Base-by-base conservation (phyloP, 1,284 basidiomycete species). In the Boletus holoroseus region DNA sequence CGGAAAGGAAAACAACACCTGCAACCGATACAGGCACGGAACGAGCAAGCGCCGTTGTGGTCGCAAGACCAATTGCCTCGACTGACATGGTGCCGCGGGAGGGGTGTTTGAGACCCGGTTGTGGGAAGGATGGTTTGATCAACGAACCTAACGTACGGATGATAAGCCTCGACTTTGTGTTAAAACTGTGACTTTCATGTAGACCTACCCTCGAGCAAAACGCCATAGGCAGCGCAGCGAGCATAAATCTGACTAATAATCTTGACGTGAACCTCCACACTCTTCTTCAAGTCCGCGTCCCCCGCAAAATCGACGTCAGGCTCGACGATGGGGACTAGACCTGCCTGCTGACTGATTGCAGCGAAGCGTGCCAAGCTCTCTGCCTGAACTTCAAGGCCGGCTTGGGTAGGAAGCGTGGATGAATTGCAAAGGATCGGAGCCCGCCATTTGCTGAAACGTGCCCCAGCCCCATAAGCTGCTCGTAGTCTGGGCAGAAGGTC, bases 401-500 rank as follows among this genome's bases (percentile, higher is more conserved):
- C 62, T 26, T 67, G 66, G 7, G 72, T 68, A 7, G 76, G 75
- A 36, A 73, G 66, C 49, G 55, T 60, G 39, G 40, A 58, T 22
- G 56, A 68, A 43, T 73, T 73, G 51, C 76, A 78, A 34, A 74
- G 71, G 51, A 78, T 73, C 1, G 72, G 74, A 18, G 72, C 72
- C 15, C 77, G 72, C 73, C 75, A 79, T 58, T 78, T 80, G 24
- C 74, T 74, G 62, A 80, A 79, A 27, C 76, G 66, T 13, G 76
- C 74, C 1, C 76, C 75, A 0, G 70, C 70, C 18, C 69, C 67
- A 39, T 70, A 69, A 22, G 74, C 74, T 2, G 70, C 69, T 50
- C 73, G 72, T 5, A 77, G 64, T 50, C 70, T 66, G 1, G 70
- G 63, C 8, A 77, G 62, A 37, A 77, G 67, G 44, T 73, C 71